Conservation (phyloP, 148 eudicot genomes). For the Fagopyrum homotropicum region DNA sequence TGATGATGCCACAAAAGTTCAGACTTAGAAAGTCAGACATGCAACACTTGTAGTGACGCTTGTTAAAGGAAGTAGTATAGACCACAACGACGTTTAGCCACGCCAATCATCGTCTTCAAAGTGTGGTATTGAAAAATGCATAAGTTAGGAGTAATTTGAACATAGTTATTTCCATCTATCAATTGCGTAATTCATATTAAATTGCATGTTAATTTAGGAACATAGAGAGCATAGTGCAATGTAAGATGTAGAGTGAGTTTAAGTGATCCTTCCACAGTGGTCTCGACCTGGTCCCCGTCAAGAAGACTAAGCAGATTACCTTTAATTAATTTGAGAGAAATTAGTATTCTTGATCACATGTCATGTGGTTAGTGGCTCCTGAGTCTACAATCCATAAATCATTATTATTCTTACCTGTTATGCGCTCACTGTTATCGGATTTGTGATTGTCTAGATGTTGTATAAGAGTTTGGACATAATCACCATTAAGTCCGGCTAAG, state of each 20-base stretch:
- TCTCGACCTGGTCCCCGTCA: background rate
- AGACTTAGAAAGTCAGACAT: no score
- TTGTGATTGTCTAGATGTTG: no score
- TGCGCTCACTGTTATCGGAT: background rate
- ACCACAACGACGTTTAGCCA: background rate
- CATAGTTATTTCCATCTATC: background rate
- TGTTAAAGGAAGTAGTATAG: no score
- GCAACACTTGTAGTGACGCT: no score
- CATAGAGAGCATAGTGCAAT: background rate
- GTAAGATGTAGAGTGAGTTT: background rate
- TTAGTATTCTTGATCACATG: background rate
- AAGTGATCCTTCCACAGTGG: background rate
- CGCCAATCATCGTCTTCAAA: background rate
- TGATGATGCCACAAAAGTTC: no score
- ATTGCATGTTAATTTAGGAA: background rate
- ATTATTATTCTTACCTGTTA: background rate
- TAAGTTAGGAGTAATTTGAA: background rate
- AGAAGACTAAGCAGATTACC: background rate
- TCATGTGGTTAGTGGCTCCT: background rate
- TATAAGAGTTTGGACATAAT: no score
- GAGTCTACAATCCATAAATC: background rate
- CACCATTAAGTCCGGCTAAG: no score
- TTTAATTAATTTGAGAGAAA: background rate
- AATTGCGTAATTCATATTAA: background rate
- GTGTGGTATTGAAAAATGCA: background rate